phyloP scores from a whole-genome alignment of 1,284 basidiomycete species.

The Rhodotorula sp. region DNA sequence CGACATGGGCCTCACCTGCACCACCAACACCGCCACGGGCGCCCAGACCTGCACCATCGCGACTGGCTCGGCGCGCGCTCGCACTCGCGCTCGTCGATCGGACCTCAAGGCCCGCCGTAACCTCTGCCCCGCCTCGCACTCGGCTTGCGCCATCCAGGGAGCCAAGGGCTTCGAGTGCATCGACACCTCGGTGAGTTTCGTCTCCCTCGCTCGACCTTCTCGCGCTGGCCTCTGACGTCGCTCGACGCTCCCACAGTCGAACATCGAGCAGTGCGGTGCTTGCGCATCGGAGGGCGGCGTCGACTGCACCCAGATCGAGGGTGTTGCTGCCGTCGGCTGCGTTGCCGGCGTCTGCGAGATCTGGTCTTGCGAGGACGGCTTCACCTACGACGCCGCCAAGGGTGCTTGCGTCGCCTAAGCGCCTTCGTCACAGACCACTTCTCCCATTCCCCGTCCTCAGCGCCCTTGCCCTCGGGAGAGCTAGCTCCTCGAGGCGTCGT shows the following conservation, averaged over 20 bases:
- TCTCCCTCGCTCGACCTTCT: neutral
- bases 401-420: neutral
- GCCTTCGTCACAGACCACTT: neutral
- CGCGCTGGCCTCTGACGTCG: neutral
- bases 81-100: constrained; percentile 23
- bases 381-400: neutral
- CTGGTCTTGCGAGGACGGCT: constrained; percentile 9
- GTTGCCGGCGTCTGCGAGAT: constrained; percentile 17
- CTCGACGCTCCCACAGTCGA: neutral
- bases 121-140: constrained; percentile 23
- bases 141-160: constrained; percentile 17
- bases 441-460: too few relatives aligned
- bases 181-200: constrained; percentile 19
- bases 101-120: constrained; percentile 1
- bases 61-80: constrained; percentile 3
- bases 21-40: neutral
- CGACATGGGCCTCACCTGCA: neutral
- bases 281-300: constrained; percentile 26
- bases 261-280: constrained; percentile 33
- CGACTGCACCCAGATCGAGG: constrained; percentile 40
- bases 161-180: constrained; percentile 31
- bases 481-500: neutral
- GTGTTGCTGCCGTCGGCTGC: constrained; percentile 27
- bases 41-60: neutral
- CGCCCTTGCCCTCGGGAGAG: too few relatives aligned